These are phyloP conservation scores for Aphanomyces stellatus DNA, from an alignment of 352 stramenopile species.

Conservation along the genomic window DNA sequence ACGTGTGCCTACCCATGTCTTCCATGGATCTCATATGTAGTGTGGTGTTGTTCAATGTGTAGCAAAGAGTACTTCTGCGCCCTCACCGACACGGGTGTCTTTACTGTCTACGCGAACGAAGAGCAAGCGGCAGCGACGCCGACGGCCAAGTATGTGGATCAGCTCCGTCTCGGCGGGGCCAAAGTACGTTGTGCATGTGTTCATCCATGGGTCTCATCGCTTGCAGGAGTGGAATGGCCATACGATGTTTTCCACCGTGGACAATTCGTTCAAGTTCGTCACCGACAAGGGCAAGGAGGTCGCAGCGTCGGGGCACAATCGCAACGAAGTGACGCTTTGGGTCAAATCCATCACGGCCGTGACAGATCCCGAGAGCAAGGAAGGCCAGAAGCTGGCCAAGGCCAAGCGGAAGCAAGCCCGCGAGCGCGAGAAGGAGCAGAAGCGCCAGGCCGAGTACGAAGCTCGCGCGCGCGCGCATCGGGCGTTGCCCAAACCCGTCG, in stretches of 20 bases:
- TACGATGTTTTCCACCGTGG: conserved; percentile 11
- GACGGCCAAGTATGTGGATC: background rate
- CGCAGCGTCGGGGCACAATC: conserved; percentile 1
- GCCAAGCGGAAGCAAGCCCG: conserved; percentile 11
- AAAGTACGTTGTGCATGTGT: background rate
- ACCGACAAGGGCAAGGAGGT: conserved; percentile 14
- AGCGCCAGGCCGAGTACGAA: conserved; percentile 17
- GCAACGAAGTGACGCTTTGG: conserved; percentile 20
- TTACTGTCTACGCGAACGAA: conserved; percentile 11
- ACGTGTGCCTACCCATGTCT: background rate
- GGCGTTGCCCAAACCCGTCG: background rate
- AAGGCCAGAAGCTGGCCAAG: conserved; percentile 15
- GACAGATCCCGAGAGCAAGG: conserved; percentile 17
- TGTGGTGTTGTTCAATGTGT: no score
- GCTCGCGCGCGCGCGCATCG: conserved; percentile 6
- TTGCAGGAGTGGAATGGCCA: conserved; percentile 15
- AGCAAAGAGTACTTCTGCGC: conserved; percentile 20
- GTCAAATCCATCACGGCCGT: conserved; percentile 16
- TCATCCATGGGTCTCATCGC: background rate
- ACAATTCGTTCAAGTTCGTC: conserved; percentile 20
- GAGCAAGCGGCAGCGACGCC: background rate
- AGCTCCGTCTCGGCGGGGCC: background rate
- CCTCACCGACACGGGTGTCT: conserved; percentile 15
- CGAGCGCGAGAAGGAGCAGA: conserved; percentile 10
- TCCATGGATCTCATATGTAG: no score